Evolutionary conservation across 441 rosid genomes (phyloP).

Genomic region (Flueggea neowawraea): DNA sequence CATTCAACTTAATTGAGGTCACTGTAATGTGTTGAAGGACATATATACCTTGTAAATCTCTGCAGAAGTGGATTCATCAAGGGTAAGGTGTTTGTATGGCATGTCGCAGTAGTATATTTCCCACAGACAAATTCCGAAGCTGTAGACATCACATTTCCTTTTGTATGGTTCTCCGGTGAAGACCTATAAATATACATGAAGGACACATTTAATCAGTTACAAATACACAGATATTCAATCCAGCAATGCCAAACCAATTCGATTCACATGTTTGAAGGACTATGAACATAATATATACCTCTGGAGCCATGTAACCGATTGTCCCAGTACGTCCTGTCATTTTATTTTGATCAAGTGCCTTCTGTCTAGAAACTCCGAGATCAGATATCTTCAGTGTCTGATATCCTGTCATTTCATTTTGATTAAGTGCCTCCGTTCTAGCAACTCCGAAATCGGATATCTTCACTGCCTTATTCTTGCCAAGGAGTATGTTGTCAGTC

Average conservation of each 20-base stretch:
- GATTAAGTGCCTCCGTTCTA: conserved; percentile 6
- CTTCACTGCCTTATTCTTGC: conserved; percentile 6
- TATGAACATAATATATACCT: not conserved
- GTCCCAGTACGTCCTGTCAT: conserved; percentile 13
- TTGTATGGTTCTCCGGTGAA: conserved; percentile 23
- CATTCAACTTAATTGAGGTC: not conserved
- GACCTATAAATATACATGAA: conserved; percentile 2
- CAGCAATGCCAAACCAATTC: too few relatives aligned
- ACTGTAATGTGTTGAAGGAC: not conserved
- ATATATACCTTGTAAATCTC: conserved; percentile 26
- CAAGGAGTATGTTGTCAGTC: conserved; percentile 18
- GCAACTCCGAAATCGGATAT: conserved; percentile 20
- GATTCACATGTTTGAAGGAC: too few relatives aligned
- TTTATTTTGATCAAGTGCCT: not conserved
- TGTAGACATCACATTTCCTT: conserved; percentile 36
- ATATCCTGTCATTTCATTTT: not conserved
- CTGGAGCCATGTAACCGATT: conserved; percentile 25
- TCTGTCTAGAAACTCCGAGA: conserved; percentile 17
- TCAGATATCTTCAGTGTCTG: conserved; percentile 11
- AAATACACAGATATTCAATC: too few relatives aligned
- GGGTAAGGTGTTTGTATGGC: conserved; percentile 26
- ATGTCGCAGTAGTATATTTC: conserved; percentile 34
- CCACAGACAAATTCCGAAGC: conserved; percentile 37
- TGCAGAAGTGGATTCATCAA: conserved; percentile 24
- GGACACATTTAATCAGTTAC: too few relatives aligned